phyloP scores from a whole-genome alignment of 2,329 filamentous ascomycete species.

The Pezicula rhizophila region DNA sequence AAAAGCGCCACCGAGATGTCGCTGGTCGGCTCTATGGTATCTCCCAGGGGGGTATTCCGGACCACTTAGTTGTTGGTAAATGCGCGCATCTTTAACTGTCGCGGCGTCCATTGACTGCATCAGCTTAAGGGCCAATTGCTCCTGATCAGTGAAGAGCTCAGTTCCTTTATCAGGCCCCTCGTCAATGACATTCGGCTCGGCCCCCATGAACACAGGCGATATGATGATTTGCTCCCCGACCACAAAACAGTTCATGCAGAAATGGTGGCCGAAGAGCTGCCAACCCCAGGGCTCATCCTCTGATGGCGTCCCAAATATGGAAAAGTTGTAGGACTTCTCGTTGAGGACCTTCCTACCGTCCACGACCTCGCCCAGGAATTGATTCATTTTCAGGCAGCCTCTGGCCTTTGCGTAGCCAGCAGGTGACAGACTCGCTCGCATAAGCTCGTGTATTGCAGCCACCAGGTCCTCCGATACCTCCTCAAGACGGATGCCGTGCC shows the following conservation, averaged over 20 bases:
- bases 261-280: conserved; percentile 63
- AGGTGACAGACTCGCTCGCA: conserved; percentile 6
- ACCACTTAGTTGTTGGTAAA: conserved; percentile 56
- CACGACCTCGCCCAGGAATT: conserved; percentile 8
- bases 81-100: conserved; percentile 30
- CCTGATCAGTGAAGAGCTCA: conserved; percentile 28
- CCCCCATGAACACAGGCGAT: conserved; percentile 70
- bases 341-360: conserved; percentile 7
- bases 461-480: conserved; percentile 2
- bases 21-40: conserved; percentile 48
- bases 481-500: conserved; percentile 7
- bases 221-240: conserved; percentile 58
- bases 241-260: conserved; percentile 66
- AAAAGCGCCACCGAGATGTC: conserved; percentile 70
- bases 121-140: conserved; percentile 1
- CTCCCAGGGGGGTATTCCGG: conserved; percentile 47
- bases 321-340: conserved; percentile 8
- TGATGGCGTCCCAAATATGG: conserved; percentile 9
- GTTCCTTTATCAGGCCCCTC: conserved; percentile 4
- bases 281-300: conserved; percentile 9
- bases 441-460: not conserved
- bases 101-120: conserved; percentile 7
- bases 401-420: conserved; percentile 8
- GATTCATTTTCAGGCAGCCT: conserved; percentile 5
- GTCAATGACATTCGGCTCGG: conserved; percentile 58